A percentile compares a stretch with the other conserved stretches of the same genome.
These are phyloP conservation scores for Cladorrhinum sp. DNA, from an alignment of 2,329 filamentous ascomycete genomes.

Conservation along the genomic window DNA sequence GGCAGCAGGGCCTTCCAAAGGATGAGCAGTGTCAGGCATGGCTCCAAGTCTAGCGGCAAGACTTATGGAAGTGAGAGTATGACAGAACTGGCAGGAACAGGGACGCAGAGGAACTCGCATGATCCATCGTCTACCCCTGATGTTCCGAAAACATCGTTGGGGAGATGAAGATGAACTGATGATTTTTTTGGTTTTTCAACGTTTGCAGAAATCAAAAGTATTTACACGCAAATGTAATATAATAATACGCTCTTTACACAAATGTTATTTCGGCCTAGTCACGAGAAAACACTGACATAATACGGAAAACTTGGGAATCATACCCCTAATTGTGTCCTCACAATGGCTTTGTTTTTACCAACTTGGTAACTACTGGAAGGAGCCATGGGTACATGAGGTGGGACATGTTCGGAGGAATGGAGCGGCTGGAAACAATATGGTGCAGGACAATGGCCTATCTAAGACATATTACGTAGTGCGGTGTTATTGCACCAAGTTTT, in stretches of 20 bases:
- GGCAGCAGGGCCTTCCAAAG: conserved; percentile 34
- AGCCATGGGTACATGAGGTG: too few relatives aligned
- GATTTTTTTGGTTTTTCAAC: not conserved
- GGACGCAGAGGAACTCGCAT: conserved; percentile 34
- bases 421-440: too few relatives aligned
- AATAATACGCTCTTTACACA: not conserved
- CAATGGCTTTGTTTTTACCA: too few relatives aligned
- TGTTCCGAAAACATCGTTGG: not conserved
- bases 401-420: too few relatives aligned
- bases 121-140: not conserved
- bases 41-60: conserved; percentile 32
- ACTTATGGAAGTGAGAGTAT: conserved; percentile 50
- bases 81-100: conserved; percentile 44
- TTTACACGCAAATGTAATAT: not conserved
- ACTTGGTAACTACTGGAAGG: too few relatives aligned
- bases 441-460: too few relatives aligned
- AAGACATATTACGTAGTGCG: too few relatives aligned
- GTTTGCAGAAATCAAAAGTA: not conserved
- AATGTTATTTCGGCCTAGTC: not conserved
- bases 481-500: too few relatives aligned
- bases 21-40: conserved; percentile 24
- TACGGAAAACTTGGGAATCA: too few relatives aligned
- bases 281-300: too few relatives aligned
- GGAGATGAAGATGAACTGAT: not conserved
- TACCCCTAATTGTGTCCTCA: too few relatives aligned